Evolutionary conservation across 345 rosid species (phyloP).

Genomic region (Aethionema arabicum): DNA sequence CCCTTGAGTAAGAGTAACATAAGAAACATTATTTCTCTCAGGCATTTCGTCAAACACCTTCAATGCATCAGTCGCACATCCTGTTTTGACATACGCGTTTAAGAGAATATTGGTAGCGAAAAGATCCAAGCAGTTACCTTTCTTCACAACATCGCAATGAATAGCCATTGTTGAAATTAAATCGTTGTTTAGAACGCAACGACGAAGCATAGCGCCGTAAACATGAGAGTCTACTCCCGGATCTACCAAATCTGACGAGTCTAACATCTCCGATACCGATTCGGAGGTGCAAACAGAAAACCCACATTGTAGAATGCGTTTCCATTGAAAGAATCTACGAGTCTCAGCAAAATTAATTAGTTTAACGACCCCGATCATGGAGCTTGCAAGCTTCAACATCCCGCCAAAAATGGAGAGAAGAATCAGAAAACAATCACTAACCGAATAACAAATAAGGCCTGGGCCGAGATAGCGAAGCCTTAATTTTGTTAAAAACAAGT

Average conservation of each 20-base stretch:
- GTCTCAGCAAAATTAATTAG: conserved; percentile 12
- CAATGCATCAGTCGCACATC: conserved; percentile 41
- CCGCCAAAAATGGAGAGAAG: neutral
- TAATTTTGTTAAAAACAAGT: too few species aligned
- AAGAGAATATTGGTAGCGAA: conserved; percentile 63
- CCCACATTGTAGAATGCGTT: conserved; percentile 26
- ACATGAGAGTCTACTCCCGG: conserved; percentile 45
- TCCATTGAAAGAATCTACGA: conserved; percentile 18
- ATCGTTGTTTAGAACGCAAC: conserved; percentile 57
- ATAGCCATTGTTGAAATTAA: conserved; percentile 40
- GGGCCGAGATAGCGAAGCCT: neutral
- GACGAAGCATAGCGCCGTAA: conserved; percentile 55
- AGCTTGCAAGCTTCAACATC: conserved; percentile 12
- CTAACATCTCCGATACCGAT: conserved; percentile 19
- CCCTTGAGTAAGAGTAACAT: conserved; percentile 62
- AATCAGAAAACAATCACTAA: too few species aligned
- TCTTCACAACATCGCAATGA: conserved; percentile 58
- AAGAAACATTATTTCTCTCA: conserved; percentile 57
- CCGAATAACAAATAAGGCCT: too few species aligned
- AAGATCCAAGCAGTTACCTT: conserved; percentile 71
- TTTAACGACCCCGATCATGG: conserved; percentile 45
- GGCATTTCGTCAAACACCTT: conserved; percentile 75
- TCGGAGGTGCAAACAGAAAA: conserved; percentile 39
- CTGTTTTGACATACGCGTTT: conserved; percentile 48
- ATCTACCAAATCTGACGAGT: neutral